Evolutionary conservation across 768 basidiomycete species (phyloP), one percentile per base, ranked within the genome.

Genomic region (Rhizopogon vinicolor): DNA sequence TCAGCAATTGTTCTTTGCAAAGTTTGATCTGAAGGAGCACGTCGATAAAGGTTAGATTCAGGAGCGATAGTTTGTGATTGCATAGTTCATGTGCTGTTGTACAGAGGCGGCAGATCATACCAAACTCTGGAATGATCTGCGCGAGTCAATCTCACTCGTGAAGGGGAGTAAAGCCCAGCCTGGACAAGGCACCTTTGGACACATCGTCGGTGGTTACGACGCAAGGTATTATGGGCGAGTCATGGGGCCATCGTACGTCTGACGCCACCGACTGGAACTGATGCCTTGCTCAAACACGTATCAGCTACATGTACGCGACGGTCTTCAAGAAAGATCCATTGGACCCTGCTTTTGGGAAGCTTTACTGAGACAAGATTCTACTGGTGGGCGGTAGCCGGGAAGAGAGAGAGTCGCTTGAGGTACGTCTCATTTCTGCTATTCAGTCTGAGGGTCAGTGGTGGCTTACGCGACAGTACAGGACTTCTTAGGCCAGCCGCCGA

Each of bases 291-390:
- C 5, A 10, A 48, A 35, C 12, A 33, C 14, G 42, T n/a, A 12
- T 7, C 43, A 63, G 87, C 75, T n/a, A n/a, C n/a, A n/a, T n/a
- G n/a, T n/a, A n/a, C n/a, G n/a, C 80, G 25, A 87, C 89, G 1
- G 80, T 93, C n/a, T 94, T 94, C 75, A 86, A 89, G 64, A 74
- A 76, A 31, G 87, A 89, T 62, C 91, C 91, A 18, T 75, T 94
- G 54, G 82, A 86, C 63, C 83, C 87, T 1, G 72, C 68, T 22
- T 80, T 82, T 14, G 91, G 92, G 3, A 74, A 77, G 58, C 73
- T 69, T 25, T 95, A 94, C 67, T 81, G 91, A 3, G 79, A 88
- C 57, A 84, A 84, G 68, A 93, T 95, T 57, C 76, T 94, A 16
- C 68, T 72, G 33, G 80, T 81, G 7, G 91, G 92, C 25, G 90